phyloP scores from a whole-genome alignment of 441 rosid species.

The Erodium trifolium region DNA sequence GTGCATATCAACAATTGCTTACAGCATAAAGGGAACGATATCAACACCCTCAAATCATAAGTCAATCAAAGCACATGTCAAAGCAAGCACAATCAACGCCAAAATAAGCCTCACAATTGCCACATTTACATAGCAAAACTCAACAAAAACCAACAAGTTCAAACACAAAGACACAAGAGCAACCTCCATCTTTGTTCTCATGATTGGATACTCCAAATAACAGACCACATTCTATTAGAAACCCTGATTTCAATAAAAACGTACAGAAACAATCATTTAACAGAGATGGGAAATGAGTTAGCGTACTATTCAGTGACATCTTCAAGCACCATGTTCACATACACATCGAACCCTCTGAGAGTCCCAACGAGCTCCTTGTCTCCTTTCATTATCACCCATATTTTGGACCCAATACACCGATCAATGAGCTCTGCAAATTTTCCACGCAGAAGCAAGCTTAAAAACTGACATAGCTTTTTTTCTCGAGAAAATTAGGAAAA shows the following conservation, averaged over 20 bases:
- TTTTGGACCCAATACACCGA: constrained; percentile 86
- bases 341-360: constrained; percentile 78
- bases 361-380: constrained; percentile 96
- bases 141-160: neutral
- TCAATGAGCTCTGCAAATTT: constrained; percentile 71
- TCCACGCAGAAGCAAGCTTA: constrained; percentile 4
- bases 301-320: constrained; percentile 35
- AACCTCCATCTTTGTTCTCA: neutral
- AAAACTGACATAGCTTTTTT: neutral
- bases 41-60: neutral
- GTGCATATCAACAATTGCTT: neutral
- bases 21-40: neutral
- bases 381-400: constrained; percentile 97
- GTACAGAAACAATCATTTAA: neutral
- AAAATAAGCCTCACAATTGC: neutral
- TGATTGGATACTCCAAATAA: neutral
- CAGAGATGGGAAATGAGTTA: neutral
- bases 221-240: neutral
- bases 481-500: neutral
- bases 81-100: neutral
- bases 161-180: neutral
- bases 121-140: neutral
- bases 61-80: neutral
- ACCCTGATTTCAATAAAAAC: neutral
- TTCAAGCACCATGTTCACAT: constrained; percentile 94